phyloP scores from a whole-genome alignment of 2,329 filamentous ascomycete species.

The Delphinella strobiligena region DNA sequence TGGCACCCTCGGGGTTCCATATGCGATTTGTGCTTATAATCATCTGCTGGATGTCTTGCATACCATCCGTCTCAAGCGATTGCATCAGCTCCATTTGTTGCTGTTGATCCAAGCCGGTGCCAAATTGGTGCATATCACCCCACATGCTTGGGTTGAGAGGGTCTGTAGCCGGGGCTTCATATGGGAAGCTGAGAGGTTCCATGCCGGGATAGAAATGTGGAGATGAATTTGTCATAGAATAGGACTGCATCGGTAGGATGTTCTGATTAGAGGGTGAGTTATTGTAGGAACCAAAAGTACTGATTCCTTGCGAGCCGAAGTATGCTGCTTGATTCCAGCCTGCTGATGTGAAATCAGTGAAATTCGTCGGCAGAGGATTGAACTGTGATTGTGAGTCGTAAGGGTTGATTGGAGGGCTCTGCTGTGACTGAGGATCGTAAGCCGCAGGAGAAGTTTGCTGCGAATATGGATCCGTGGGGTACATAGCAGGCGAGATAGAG shows the following conservation, averaged over 20 bases:
- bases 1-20: not conserved
- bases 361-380: slow-evolving; percentile 19
- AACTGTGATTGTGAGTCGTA: slow-evolving; percentile 12
- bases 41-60: slow-evolving; percentile 26
- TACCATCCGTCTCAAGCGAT: slow-evolving; percentile 24
- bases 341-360: slow-evolving; percentile 14
- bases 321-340: slow-evolving; percentile 8
- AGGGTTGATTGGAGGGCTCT: slow-evolving; percentile 9
- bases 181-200: not conserved
- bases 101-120: slow-evolving; percentile 20
- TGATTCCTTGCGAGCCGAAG: not conserved
- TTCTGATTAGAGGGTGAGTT: not conserved
- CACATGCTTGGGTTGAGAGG: slow-evolving; percentile 5
- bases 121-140: slow-evolving; percentile 13
- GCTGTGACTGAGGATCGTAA: too few relatives aligned
- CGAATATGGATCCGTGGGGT: not conserved
- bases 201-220: not conserved
- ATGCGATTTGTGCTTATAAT: slow-evolving; percentile 16
- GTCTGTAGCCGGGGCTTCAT: not conserved
- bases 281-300: not conserved
- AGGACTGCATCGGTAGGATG: not conserved
- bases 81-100: slow-evolving; percentile 26
- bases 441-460: not conserved
- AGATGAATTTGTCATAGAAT: not conserved
- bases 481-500: not conserved